Evolutionary conservation across 1,284 basidiomycete genomes (phyloP).

Genomic region (Heterobasidion occidentale): DNA sequence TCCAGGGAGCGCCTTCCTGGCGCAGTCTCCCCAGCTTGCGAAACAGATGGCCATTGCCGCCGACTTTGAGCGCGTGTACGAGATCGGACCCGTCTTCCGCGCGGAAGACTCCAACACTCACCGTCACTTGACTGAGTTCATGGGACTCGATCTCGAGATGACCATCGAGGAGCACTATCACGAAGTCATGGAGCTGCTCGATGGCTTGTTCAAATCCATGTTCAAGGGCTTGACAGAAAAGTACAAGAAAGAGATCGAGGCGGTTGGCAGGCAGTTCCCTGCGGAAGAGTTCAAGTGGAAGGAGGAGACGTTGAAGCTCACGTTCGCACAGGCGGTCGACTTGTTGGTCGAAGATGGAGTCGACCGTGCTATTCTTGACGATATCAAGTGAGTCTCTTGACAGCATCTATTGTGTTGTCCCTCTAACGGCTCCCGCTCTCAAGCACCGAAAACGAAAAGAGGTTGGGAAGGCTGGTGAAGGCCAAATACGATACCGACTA

Average conservation of each 20-base stretch:
- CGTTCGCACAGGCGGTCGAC: conserved; percentile 84
- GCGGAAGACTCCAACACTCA: conserved; percentile 98
- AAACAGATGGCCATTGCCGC: conserved; percentile 99
- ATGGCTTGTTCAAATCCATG: conserved; percentile 76
- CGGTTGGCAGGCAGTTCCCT: conserved; percentile 83
- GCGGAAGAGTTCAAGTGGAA: conserved; percentile 87
- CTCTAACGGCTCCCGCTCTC: conserved; percentile 5
- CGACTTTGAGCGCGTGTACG: conserved; percentile 97
- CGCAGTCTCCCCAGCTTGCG: conserved; percentile 94
- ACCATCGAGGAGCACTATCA: conserved; percentile 97
- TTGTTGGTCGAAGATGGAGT: conserved; percentile 83
- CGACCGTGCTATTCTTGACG: conserved; percentile 66
- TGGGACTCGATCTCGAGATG: conserved; percentile 99
- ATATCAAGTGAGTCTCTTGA: conserved; percentile 65
- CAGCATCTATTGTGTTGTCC: background rate
- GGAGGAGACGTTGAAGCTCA: conserved; percentile 75
- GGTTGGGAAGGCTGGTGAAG: conserved; percentile 83
- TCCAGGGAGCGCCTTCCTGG: conserved; percentile 84
- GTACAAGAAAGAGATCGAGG: conserved; percentile 76
- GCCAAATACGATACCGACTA: conserved; percentile 95
- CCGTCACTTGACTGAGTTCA: conserved; percentile 98
- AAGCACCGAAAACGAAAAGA: conserved; percentile 90
- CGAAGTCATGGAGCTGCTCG: conserved; percentile 86
- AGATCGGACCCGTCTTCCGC: conserved; percentile 94
- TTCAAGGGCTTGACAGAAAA: conserved; percentile 77